phyloP scores from a whole-genome alignment of 2,329 filamentous ascomycete genomes.

The Talaromyces albobiverticillius region DNA sequence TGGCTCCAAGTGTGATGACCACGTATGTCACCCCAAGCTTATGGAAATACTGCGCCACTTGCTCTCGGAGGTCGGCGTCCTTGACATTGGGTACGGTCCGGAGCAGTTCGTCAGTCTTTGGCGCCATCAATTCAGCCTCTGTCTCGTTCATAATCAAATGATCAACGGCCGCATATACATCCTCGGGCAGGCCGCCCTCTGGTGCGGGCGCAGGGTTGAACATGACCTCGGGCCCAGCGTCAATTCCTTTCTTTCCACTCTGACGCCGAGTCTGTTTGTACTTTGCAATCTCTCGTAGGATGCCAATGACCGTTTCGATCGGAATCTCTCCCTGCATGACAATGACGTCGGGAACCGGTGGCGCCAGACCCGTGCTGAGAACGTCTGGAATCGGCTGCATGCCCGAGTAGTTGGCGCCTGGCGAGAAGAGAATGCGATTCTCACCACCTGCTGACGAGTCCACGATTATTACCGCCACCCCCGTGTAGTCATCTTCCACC shows the following conservation, averaged over 20 bases:
- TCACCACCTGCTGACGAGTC: conserved; percentile 66
- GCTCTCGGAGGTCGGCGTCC: conserved; percentile 49
- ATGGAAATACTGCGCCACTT: conserved; percentile 63
- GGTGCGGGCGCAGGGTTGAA: conserved; percentile 88
- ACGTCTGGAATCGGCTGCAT: conserved; percentile 40
- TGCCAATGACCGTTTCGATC: conserved; percentile 61
- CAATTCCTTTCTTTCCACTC: conserved; percentile 32
- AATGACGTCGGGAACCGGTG: conserved; percentile 58
- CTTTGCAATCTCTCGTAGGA: conserved; percentile 43
- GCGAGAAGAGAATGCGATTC: conserved; percentile 72
- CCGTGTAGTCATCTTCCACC: conserved; percentile 54
- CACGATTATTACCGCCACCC: conserved; percentile 72
- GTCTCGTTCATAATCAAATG: conserved; percentile 90
- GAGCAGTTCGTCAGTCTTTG: conserved; percentile 37
- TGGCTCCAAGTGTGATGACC: conserved; percentile 77
- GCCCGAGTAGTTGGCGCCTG: conserved; percentile 64
- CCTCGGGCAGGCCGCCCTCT: conserved; percentile 64
- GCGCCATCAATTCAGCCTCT: conserved; percentile 73
- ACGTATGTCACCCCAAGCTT: conserved; percentile 69
- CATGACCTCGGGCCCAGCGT: conserved; percentile 59
- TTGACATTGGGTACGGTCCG: conserved; percentile 28
- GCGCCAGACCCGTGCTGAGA: conserved; percentile 31
- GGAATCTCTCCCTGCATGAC: conserved; percentile 80
- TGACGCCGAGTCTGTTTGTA: conserved; percentile 45
- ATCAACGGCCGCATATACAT: conserved; percentile 65